Conservation (phyloP, 108 stramenopile genomes). For the Craspedostauros australis region DNA sequence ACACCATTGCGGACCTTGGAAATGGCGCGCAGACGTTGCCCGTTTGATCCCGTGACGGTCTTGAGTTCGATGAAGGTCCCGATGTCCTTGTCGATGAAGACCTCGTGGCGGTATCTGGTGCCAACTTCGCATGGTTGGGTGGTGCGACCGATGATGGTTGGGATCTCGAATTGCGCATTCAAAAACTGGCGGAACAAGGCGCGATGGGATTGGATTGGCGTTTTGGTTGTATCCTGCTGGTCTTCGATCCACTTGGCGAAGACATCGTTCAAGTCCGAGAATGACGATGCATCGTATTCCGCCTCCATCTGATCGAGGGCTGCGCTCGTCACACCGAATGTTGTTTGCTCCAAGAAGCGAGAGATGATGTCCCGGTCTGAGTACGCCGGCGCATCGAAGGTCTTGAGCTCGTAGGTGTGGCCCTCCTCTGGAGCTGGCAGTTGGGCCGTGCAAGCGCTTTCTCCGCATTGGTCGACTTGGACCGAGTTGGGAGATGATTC, state of each 20-base stretch:
- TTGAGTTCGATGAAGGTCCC: background rate
- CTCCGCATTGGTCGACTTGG: too few relatives aligned
- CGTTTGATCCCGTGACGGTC: background rate
- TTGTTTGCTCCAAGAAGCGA: conserved; percentile 50
- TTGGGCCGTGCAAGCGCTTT: too few relatives aligned
- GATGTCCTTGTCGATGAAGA: conserved; percentile 1
- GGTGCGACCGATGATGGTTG: conserved; percentile 1
- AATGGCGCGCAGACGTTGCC: too few relatives aligned
- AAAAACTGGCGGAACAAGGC: conserved; percentile 5
- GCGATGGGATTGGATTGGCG: conserved; percentile 16
- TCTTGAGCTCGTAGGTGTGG: background rate
- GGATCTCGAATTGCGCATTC: conserved; percentile 1
- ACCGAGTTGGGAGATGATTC: background rate
- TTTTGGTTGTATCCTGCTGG: background rate
- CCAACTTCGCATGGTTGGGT: conserved; percentile 6
- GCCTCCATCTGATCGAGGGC: too few relatives aligned
- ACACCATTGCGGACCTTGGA: too few relatives aligned
- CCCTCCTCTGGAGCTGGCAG: background rate
- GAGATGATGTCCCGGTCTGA: conserved; percentile 22
- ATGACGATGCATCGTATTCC: too few relatives aligned
- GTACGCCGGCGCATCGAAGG: background rate
- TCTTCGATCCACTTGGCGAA: conserved; percentile 7
- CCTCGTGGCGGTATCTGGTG: background rate
- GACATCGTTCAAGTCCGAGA: too few relatives aligned
- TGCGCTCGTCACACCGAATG: too few relatives aligned